phyloP scores from a whole-genome alignment of 1,139 yeast species.

The Saccharomycopsis crataegensis region DNA sequence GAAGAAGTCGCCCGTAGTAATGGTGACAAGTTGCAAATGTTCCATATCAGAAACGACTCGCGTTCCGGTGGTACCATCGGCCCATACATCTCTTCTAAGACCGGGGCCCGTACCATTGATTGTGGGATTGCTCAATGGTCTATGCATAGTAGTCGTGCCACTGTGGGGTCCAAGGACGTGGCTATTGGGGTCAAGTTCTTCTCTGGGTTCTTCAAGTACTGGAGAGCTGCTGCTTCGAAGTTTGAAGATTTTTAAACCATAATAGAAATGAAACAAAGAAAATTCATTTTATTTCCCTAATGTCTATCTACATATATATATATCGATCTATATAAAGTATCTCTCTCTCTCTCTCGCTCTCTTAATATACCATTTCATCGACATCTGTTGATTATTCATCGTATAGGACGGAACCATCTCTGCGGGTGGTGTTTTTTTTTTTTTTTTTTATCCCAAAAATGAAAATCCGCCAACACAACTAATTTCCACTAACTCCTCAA shows the following conservation, averaged over 20 bases:
- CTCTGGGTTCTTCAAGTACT: slow-evolving; percentile 50
- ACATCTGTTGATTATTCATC: too few species aligned
- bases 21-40: slow-evolving; percentile 57
- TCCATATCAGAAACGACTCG: slow-evolving; percentile 64
- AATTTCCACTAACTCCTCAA: too few species aligned
- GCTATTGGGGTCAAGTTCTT: slow-evolving; percentile 63
- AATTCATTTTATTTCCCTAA: too few species aligned
- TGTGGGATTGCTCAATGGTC: slow-evolving; percentile 72
- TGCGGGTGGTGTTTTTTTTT: too few species aligned
- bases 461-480: too few species aligned
- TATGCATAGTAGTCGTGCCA: slow-evolving; percentile 78
- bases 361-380: too few species aligned
- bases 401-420: too few species aligned
- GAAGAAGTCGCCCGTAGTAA: slow-evolving; percentile 58
- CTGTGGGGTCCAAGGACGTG: slow-evolving; percentile 63
- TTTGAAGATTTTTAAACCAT: slow-evolving; percentile 38
- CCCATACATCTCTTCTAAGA: slow-evolving; percentile 51
- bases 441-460: too few species aligned
- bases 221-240: slow-evolving; percentile 44
- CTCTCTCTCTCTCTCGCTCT: too few species aligned
- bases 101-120: slow-evolving; percentile 74
- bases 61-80: slow-evolving; percentile 81
- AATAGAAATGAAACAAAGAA: neutral
- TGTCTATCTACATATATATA: too few species aligned
- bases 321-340: too few species aligned